These are phyloP conservation scores for Calocybe cyanea DNA, from an alignment of 768 basidiomycete genomes.

Conservation along the genomic window DNA sequence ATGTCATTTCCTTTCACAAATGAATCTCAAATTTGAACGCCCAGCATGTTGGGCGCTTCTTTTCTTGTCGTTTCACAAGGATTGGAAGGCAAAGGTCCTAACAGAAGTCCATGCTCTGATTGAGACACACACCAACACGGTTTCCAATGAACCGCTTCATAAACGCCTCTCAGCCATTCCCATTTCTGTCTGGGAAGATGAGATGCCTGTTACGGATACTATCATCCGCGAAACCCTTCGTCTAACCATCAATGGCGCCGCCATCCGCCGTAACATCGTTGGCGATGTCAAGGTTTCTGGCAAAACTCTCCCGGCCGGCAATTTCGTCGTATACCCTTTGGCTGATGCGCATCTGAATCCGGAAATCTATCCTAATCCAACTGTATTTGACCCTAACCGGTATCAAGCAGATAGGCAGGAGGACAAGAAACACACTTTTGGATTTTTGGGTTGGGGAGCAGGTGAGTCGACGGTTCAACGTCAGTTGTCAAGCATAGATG, in stretches of 20 bases:
- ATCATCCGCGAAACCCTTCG: constrained; percentile 28
- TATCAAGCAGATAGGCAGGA: background rate
- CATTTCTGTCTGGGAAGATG: constrained; percentile 33
- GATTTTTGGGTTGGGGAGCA: constrained; percentile 36
- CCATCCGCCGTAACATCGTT: constrained; percentile 29
- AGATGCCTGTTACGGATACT: constrained; percentile 28
- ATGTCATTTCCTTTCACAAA: background rate
- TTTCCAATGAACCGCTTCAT: constrained; percentile 23
- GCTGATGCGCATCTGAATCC: constrained; percentile 28
- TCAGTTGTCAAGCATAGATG: background rate
- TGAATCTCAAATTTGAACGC: background rate
- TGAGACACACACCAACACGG: constrained; percentile 19
- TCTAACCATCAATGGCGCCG: constrained; percentile 22
- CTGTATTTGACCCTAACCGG: background rate
- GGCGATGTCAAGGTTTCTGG: constrained; percentile 23
- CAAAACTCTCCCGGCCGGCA: constrained; percentile 16
- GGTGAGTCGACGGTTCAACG: constrained; percentile 19
- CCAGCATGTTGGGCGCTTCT: constrained; percentile 34
- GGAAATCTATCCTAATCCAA: constrained; percentile 26
- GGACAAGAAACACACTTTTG: background rate
- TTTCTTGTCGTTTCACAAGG: constrained; percentile 24
- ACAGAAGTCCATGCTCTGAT: constrained; percentile 26
- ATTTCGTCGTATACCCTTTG: background rate
- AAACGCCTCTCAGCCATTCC: constrained; percentile 30
- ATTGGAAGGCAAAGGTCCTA: constrained; percentile 28